Base-by-base conservation (phyloP, 805 yeast species). In the Zygosaccharomyces pseudorouxii region DNA sequence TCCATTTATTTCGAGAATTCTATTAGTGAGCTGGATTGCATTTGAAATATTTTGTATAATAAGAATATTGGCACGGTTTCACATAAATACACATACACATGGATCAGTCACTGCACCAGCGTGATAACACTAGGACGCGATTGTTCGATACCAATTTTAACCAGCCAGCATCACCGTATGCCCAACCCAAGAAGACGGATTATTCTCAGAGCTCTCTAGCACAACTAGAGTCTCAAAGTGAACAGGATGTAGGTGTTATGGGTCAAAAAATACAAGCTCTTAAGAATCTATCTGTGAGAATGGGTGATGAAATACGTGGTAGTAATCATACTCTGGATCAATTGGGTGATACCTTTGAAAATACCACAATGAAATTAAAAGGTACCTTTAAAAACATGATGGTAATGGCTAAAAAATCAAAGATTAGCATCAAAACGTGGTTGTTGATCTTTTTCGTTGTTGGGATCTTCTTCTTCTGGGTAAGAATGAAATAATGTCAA, bases 371-470 rank as follows among this genome's bases (percentile, higher is more conserved):
- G 1, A 69, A 71, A 48, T 72, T 84, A 45, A 78, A 76, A 52
- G 71, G 69, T 42, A 82, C 84, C 2, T 75, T 76, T 66, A 70
- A 69, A 42, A 71, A 77, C 36, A 79, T 84, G 86, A 66, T 79
- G 66, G 66, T 72, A 2, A 80, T 84, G 80, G 87, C 86, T 3
- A 76, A 78, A 53, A 73, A 71, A 54, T 74, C 84, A 9, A 84
- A 86, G 9, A 75, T 83, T n/a, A 72, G 84, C 49, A 71, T 84
- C 72, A 76, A 78, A 50, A 71, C 76, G 5, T 83, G 90, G 90
- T 66, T 80, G 2, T 46, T 65, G 1, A 73, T 79, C 42, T 74
- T 77, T 53, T 70, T 67, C 23, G 61, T 81, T 45, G 68, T 82
- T 2, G 70, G 74, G 39, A 52, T 81, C 31, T 67, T 80, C 55